These are phyloP conservation scores for Diplotaxis tenuifolia DNA, from an alignment of 345 rosid species.

Conservation along the genomic window DNA sequence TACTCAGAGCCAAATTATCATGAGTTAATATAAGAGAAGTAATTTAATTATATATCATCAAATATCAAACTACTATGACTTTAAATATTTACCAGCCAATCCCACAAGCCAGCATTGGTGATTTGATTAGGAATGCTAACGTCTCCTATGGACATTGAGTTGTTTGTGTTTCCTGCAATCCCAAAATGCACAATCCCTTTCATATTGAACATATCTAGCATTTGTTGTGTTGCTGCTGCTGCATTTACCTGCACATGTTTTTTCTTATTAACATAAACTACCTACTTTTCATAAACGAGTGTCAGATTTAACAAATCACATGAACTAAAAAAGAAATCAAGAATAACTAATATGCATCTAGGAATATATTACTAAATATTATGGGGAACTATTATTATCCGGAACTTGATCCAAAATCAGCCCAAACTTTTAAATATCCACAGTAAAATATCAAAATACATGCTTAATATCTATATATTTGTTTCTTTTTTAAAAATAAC, in stretches of 20 bases:
- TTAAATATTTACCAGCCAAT: slow-evolving; percentile 48
- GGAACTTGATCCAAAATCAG: not conserved
- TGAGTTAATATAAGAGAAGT: not conserved
- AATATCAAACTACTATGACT: not conserved
- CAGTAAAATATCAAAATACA: too few species aligned
- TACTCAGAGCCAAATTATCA: not conserved
- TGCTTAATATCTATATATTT: not conserved
- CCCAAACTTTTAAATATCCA: not conserved
- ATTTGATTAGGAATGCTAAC: slow-evolving; percentile 52
- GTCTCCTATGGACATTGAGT: slow-evolving; percentile 61
- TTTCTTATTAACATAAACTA: not conserved
- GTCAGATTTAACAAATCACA: not conserved
- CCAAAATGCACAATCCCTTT: slow-evolving; percentile 55
- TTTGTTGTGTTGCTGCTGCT: slow-evolving; percentile 58
- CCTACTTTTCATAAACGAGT: not conserved
- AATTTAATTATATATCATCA: not conserved
- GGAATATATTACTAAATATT: not conserved
- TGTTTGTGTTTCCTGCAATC: slow-evolving; percentile 50
- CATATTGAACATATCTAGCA: slow-evolving; percentile 45
- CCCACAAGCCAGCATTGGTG: slow-evolving; percentile 51
- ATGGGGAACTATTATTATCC: not conserved
- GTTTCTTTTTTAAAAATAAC: not conserved
- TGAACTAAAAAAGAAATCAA: not conserved
- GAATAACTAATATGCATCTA: not conserved
- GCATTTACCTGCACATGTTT: slow-evolving; percentile 45